Base-by-base conservation (phyloP, 2,329 filamentous ascomycete species). In the Colletotrichum agaves region DNA sequence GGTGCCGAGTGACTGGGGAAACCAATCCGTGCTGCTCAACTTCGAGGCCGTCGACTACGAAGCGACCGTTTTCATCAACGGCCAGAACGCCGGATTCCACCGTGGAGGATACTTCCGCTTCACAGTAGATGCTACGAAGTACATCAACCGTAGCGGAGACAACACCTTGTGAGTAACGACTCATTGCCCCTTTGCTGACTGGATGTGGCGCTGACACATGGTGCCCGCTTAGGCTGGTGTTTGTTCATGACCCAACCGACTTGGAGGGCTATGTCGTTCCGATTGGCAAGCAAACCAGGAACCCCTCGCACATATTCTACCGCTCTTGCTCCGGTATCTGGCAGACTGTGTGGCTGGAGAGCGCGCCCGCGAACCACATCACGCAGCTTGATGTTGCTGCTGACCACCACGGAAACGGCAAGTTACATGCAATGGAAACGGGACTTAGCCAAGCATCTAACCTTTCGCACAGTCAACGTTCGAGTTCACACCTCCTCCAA, bases 321-420 rank as follows among this genome's bases (percentile, higher is more conserved):
- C 88, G 88, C 0, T 88, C 91, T 0, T 93, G 90, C 74, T 90
- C 88, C 37, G 91, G 91, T 5, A 92, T 93, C 70, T 93, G 91
- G 91, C 90, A 92, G 74, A 85, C 84, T 17, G 90, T 93, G 0
- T 93, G 90, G 90, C 78, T 93, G 2, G 88, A 91, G 74, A 82
- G 85, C n/a, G 88, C 85, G 0, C 87, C 90, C 0, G 69, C 78
- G 0, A 83, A 85, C 56, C 80, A 89, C 71, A 85, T 92, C 61
- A 85, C 84, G 0, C 81, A 85, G 44, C 77, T 92, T 2, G 86
- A 91, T 69, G 73, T 92, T 15, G 76, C 82, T 27, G 90, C 88
- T 0, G 83, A 83, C 70, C 86, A 85, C 78, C 71, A 87, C 55
- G 87, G 87, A 15, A 75, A 81, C 67, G 80, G 85, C 83, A 73